phyloP scores from a whole-genome alignment of 768 basidiomycete genomes.

The Phallus indusiatus region DNA sequence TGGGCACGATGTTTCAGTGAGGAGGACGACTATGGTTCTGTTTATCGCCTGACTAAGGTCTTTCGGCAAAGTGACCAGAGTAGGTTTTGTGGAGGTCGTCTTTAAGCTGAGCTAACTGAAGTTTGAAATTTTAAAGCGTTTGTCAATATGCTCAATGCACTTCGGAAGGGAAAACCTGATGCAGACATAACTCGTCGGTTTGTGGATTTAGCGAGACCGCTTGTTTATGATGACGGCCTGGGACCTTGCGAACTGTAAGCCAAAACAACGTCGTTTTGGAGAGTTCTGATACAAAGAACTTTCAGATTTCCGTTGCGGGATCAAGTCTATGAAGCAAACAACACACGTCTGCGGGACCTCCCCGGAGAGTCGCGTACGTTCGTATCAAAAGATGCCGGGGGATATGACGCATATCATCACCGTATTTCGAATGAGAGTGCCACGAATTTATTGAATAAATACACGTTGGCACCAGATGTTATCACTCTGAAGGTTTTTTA shows the following conservation, averaged over 20 bases:
- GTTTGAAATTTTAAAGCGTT: constrained; percentile 36
- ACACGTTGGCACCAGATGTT: constrained; percentile 41
- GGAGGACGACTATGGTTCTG: constrained; percentile 29
- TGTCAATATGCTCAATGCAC: constrained; percentile 77
- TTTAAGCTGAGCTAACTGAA: not conserved
- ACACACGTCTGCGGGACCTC: constrained; percentile 36
- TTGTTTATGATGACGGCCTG: constrained; percentile 62
- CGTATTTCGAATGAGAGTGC: constrained; percentile 28
- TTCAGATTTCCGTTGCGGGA: constrained; percentile 55
- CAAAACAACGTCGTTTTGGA: not conserved
- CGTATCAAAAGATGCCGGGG: constrained; percentile 35
- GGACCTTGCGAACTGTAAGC: constrained; percentile 74
- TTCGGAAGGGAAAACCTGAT: constrained; percentile 67
- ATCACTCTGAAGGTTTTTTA: constrained; percentile 46
- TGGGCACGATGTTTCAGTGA: constrained; percentile 57
- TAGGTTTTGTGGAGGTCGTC: constrained; percentile 15
- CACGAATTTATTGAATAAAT: constrained; percentile 41
- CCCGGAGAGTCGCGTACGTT: constrained; percentile 31
- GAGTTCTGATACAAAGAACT: constrained; percentile 1
- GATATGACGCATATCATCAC: constrained; percentile 34
- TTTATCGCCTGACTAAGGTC: constrained; percentile 58
- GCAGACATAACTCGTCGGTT: constrained; percentile 40
- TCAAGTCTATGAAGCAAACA: constrained; percentile 69
- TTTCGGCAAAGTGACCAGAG: constrained; percentile 85
- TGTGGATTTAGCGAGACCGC: constrained; percentile 40